Evolutionary conservation across 192 early-diverging fungal genomes (phyloP).

Genomic region (Piromyces finnis): DNA sequence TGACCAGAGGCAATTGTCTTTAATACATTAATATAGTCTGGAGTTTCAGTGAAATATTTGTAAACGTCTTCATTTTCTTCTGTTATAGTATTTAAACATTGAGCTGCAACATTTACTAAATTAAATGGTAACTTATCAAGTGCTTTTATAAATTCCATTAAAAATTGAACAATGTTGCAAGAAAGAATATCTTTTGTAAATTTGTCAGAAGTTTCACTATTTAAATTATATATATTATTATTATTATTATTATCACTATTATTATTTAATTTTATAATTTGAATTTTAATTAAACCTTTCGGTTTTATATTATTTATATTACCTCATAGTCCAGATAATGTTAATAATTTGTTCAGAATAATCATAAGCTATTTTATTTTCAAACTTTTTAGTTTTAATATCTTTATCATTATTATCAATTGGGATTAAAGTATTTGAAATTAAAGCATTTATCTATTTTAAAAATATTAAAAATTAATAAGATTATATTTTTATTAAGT

Average conservation of each 20-base stretch:
- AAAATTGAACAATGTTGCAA: neutral
- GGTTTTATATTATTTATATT: neutral
- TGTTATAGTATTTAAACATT: neutral
- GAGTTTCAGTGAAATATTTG: neutral
- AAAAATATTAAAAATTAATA: too few species aligned
- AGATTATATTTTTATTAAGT: too few species aligned
- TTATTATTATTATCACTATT: too few species aligned
- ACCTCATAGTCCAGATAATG: neutral
- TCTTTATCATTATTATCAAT: neutral
- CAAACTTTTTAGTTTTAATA: neutral
- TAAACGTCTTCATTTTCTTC: neutral
- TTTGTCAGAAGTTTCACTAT: neutral
- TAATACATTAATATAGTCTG: neutral
- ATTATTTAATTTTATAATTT: too few species aligned
- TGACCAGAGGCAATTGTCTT: neutral
- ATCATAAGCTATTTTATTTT: neutral
- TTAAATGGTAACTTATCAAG: neutral
- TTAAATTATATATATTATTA: neutral
- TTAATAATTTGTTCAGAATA: neutral
- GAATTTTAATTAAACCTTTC: too few species aligned
- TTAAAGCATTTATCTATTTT: neutral
- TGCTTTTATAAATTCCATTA: neutral
- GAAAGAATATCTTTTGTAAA: neutral
- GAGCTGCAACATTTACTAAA: neutral
- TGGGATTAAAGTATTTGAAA: neutral